Evolutionary conservation across 208 protist genomes (phyloP).

Genomic region (Leishmania guyanensis): DNA sequence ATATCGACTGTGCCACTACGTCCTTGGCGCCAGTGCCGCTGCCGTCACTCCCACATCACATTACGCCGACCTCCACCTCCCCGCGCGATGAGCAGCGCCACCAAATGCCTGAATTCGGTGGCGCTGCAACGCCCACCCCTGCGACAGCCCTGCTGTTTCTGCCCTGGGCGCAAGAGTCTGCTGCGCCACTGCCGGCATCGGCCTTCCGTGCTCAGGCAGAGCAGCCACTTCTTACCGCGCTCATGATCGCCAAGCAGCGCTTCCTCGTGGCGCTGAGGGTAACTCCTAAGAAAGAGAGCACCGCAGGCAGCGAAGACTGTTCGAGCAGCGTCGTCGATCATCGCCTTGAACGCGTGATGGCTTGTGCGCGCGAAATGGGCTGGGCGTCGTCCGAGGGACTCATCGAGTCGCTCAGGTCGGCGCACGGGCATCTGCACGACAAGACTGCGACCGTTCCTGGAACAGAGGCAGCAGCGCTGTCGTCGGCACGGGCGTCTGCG

Average conservation of each 20-base stretch:
- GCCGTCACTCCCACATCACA: not conserved
- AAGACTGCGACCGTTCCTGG: not conserved
- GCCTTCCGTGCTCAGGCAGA: not conserved
- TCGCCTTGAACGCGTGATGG: conserved; percentile 6
- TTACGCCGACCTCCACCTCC: not conserved
- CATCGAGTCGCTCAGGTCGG: conserved; percentile 4
- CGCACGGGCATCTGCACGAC: not conserved
- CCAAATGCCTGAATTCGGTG: not conserved
- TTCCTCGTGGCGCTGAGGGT: conserved; percentile 10
- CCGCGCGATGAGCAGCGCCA: not conserved
- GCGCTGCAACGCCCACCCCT: not conserved
- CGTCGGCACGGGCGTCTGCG: not conserved
- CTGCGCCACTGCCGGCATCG: not conserved
- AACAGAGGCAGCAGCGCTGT: not conserved
- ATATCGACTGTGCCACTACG: not conserved
- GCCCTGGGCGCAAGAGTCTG: not conserved
- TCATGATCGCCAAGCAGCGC: conserved; percentile 35
- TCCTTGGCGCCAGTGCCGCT: not conserved
- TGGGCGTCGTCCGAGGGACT: conserved; percentile 1
- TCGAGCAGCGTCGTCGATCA: conserved; percentile 3
- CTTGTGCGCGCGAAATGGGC: conserved; percentile 3
- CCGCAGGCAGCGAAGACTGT: not conserved
- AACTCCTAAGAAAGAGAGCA: not conserved
- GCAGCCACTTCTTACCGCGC: conserved; percentile 31
- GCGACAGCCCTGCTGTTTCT: not conserved